Evolutionary conservation across 2,329 filamentous ascomycete species (phyloP).

Genomic region (Neonectria neomacrospora): DNA sequence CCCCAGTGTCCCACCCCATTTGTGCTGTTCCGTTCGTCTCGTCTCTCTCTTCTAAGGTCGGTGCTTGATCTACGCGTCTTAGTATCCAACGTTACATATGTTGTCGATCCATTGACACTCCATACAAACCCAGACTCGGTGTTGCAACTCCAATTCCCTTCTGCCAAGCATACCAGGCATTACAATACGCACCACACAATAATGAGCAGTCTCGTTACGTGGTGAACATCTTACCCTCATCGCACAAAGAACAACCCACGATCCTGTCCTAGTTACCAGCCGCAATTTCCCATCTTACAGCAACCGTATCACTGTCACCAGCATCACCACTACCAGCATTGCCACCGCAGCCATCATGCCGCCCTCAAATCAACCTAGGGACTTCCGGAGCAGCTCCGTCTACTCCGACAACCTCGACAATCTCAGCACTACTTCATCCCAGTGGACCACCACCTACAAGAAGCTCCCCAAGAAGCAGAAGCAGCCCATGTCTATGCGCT

Average conservation of each 20-base stretch:
- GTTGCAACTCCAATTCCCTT: background rate
- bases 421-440: slow-evolving; percentile 38
- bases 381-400: slow-evolving; percentile 27
- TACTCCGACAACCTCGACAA: slow-evolving; percentile 36
- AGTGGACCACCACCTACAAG: slow-evolving; percentile 41
- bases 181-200: background rate
- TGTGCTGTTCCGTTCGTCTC: slow-evolving; percentile 1
- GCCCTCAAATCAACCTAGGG: slow-evolving; percentile 20
- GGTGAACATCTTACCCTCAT: slow-evolving; percentile 6
- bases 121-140: background rate
- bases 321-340: background rate
- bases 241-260: background rate
- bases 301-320: background rate
- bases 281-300: background rate
- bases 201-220: slow-evolving; percentile 8
- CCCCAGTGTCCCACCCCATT: slow-evolving; percentile 11
- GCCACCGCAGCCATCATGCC: slow-evolving; percentile 26
- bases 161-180: background rate
- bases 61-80: background rate
- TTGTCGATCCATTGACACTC: slow-evolving; percentile 15
- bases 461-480: slow-evolving; percentile 42
- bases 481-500: slow-evolving; percentile 37
- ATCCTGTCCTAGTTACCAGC: background rate
- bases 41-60: slow-evolving; percentile 7
- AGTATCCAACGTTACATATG: slow-evolving; percentile 1